Percentiles rank a stretch among this genome's conserved stretches.
Conservation (phyloP, 495 filamentous ascomycete genomes). For the Recurvomyces mirabilis region DNA sequence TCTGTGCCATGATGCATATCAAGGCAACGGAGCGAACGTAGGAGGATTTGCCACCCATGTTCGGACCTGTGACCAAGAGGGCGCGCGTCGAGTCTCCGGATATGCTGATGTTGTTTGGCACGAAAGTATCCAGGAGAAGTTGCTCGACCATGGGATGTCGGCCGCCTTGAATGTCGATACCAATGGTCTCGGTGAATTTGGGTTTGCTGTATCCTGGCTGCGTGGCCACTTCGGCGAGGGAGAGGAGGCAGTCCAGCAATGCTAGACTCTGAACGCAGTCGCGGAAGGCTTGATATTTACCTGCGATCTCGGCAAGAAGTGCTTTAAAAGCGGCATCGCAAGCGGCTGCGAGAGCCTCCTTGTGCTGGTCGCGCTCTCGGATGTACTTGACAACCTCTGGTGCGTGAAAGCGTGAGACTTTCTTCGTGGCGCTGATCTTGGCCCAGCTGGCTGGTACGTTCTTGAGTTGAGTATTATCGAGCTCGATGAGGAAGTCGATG, state of each 20-base stretch:
- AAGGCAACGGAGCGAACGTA: conserved; percentile 90
- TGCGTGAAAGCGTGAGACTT: conserved; percentile 84
- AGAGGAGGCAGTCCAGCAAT: conserved; percentile 80
- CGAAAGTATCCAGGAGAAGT: conserved; percentile 73
- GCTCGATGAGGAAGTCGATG: conserved; percentile 90
- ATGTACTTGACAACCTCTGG: conserved; percentile 74
- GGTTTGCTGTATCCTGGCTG: conserved; percentile 90
- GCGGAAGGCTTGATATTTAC: conserved; percentile 77
- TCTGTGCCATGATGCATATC: conserved; percentile 85
- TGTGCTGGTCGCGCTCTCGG: conserved; percentile 87
- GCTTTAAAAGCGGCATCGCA: conserved; percentile 74
- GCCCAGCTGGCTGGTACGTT: conserved; percentile 85
- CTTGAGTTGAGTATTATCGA: conserved; percentile 69
- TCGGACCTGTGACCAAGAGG: conserved; percentile 86
- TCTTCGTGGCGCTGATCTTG: conserved; percentile 91
- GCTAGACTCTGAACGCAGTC: conserved; percentile 81
- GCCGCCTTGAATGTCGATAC: conserved; percentile 62
- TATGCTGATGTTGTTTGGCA: conserved; percentile 78
- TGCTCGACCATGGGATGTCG: conserved; percentile 97
- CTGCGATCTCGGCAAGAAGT: conserved; percentile 60
- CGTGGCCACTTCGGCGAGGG: conserved; percentile 67
- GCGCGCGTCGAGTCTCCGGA: conserved; percentile 51
- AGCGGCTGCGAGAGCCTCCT: conserved; percentile 80
- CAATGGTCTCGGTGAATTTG: conserved; percentile 55
- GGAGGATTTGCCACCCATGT: conserved; percentile 96